Evolutionary conservation across 2,329 filamentous ascomycete genomes (phyloP), one percentile per base, ranked within the genome.

Genomic region (Fusarium udum): DNA sequence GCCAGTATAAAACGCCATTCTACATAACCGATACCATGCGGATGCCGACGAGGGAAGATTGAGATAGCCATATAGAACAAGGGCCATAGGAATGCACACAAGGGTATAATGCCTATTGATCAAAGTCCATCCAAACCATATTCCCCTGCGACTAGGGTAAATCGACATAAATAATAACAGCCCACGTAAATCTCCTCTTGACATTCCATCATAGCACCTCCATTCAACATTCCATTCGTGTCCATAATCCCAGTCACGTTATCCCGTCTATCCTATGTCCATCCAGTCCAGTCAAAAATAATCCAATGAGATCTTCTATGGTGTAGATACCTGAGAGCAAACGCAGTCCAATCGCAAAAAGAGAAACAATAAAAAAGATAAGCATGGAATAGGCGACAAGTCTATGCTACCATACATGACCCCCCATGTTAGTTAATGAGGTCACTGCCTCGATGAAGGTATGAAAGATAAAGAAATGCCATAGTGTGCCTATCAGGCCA

Each of bases 21-120:
- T 65, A 64, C 71, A 49, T 42, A 49, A 59, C 61, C 61, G 18
- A 13, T 45, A 49, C 55, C 22, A 63, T 64, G 66, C 53, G 64
- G 37, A 72, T 65, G 48, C 48, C 42, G 31, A 55, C 24, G 15
- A 37, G 39, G 39, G 48, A 49, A 62, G 40, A 39, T 39, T 51
- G 56, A 64, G 51, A 55, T 43, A 69, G 55, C 62, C 59, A 53
- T 66, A 48, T 42, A 60, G 63, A 52, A 61, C 39, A 64, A 64
- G 67, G 66, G 64, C 55, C 65, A 67, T 74, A 66, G 64, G 61
- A 69, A 75, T 78, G 73, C 75, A 77, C 77, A 78, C 55, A 69
- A 78, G 77, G 77, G 77, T 78, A 78, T 78, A 78, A 78, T 78
- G 77, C 77, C 77, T 78, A 77, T 78, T 78, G 75, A 73, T 75